These are phyloP conservation scores for Melastoma candidum DNA, from an alignment of 441 rosid species.

Conservation along the genomic window DNA sequence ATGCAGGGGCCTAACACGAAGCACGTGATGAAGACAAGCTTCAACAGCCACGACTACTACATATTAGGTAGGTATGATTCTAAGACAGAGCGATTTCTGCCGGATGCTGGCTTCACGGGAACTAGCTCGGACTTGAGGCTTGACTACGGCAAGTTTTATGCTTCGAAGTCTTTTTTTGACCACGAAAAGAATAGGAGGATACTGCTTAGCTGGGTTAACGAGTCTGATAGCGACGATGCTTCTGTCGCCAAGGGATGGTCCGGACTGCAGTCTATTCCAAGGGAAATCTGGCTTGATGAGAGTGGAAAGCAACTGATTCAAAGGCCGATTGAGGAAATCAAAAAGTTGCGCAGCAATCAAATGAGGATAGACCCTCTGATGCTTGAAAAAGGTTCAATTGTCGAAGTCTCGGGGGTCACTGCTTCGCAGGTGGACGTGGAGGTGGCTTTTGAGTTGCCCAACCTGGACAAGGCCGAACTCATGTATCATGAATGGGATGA, in stretches of 20 bases:
- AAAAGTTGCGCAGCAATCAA: conserved; percentile 20
- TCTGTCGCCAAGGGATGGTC: conserved; percentile 38
- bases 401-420: conserved; percentile 35
- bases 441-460: conserved; percentile 28
- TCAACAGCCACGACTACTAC: conserved; percentile 26
- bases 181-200: conserved; percentile 28
- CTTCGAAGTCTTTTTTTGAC: conserved; percentile 44
- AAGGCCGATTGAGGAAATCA: conserved; percentile 53
- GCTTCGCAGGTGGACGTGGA: conserved; percentile 51
- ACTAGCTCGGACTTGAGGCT: conserved; percentile 26
- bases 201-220: conserved; percentile 41
- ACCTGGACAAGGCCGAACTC: conserved; percentile 28
- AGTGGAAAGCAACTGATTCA: conserved; percentile 46
- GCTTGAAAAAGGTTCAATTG: conserved; percentile 22
- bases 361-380: conserved; percentile 12
- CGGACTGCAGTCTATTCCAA: conserved; percentile 53
- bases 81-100: conserved; percentile 22
- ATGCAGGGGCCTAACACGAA: conserved; percentile 16
- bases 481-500: conserved; percentile 21
- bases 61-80: conserved; percentile 28
- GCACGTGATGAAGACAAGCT: conserved; percentile 39
- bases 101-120: conserved; percentile 26
- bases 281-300: conserved; percentile 44
- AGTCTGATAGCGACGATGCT: conserved; percentile 31
- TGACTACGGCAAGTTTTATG: conserved; percentile 45